Conservation (phyloP, 352 stramenopile species). For the Pythium dissimile region DNA sequence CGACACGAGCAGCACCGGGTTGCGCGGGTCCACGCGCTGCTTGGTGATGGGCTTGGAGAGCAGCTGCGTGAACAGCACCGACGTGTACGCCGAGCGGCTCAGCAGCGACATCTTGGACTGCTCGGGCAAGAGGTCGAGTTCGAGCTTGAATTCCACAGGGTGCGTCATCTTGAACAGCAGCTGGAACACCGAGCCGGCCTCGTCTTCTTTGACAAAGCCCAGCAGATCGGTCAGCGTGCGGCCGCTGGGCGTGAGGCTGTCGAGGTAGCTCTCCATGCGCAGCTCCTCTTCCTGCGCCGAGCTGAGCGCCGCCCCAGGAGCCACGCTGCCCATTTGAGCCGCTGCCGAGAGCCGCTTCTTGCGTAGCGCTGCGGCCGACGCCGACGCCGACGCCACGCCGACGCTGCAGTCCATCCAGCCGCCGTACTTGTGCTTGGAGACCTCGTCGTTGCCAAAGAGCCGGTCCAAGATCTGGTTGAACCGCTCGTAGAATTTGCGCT, state of each 20-base stretch:
- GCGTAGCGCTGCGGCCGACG: slow-evolving; percentile 24
- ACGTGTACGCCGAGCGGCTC: slow-evolving; percentile 57
- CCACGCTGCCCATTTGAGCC: too few species aligned
- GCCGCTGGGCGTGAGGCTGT: slow-evolving; percentile 41
- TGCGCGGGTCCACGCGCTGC: slow-evolving; percentile 70
- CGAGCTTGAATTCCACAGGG: slow-evolving; percentile 78
- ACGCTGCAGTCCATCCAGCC: slow-evolving; percentile 84
- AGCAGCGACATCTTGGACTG: slow-evolving; percentile 80
- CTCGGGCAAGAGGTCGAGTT: slow-evolving; percentile 73
- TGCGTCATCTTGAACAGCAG: slow-evolving; percentile 76
- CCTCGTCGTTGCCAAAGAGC: slow-evolving; percentile 65
- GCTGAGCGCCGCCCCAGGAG: slow-evolving; percentile 28
- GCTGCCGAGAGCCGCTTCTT: slow-evolving; percentile 35
- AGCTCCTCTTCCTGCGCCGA: slow-evolving; percentile 43
- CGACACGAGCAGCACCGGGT: slow-evolving; percentile 73
- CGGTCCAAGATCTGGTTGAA: slow-evolving; percentile 85
- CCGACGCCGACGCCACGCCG: slow-evolving; percentile 23
- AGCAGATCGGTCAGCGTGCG: slow-evolving; percentile 58
- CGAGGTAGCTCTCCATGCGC: slow-evolving; percentile 46
- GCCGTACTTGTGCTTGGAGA: slow-evolving; percentile 77
- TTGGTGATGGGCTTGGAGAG: slow-evolving; percentile 79
- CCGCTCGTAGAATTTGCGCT: slow-evolving; percentile 82
- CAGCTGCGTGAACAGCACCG: slow-evolving; percentile 76
- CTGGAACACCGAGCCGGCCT: slow-evolving; percentile 76
- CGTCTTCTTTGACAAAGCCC: slow-evolving; percentile 50